These are phyloP conservation scores for Neurospora cerealis DNA, from an alignment of 495 filamentous ascomycete species.

Conservation along the genomic window DNA sequence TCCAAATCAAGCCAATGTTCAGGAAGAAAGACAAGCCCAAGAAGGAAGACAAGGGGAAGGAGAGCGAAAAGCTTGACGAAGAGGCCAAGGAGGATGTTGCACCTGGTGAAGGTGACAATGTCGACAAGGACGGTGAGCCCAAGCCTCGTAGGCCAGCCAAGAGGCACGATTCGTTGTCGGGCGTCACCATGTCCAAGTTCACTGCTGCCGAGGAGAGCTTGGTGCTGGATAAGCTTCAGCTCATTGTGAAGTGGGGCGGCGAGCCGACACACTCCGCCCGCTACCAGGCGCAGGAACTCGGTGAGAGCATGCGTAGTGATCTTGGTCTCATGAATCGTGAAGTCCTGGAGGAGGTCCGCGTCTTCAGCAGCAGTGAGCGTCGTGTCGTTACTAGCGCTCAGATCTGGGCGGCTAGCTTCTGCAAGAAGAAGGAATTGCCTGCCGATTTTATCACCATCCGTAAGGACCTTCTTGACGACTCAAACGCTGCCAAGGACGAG, in stretches of 20 bases:
- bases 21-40: constrained; percentile 57
- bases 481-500: constrained; percentile 97
- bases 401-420: constrained; percentile 89
- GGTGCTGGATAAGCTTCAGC: constrained; percentile 86
- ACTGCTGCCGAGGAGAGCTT: constrained; percentile 83
- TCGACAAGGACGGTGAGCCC: constrained; percentile 4
- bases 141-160: constrained; percentile 34
- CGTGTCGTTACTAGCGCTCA: constrained; percentile 92
- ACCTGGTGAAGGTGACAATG: constrained; percentile 1
- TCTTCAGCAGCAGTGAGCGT: constrained; percentile 91
- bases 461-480: constrained; percentile 93
- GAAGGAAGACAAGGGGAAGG: constrained; percentile 33
- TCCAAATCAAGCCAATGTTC: constrained; percentile 99
- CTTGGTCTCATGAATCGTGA: constrained; percentile 87
- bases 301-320: constrained; percentile 92
- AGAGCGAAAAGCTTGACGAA: constrained; percentile 12
- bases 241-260: constrained; percentile 98
- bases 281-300: constrained; percentile 90
- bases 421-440: constrained; percentile 75
- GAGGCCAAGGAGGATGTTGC: constrained; percentile 1
- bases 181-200: constrained; percentile 77
- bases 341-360: constrained; percentile 75
- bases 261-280: constrained; percentile 95
- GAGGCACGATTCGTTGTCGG: constrained; percentile 73
- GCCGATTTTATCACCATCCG: constrained; percentile 77